Evolutionary conservation across 2,329 filamentous ascomycete genomes (phyloP), one percentile per base, ranked within the genome.

Genomic region (Fusarium sp.): DNA sequence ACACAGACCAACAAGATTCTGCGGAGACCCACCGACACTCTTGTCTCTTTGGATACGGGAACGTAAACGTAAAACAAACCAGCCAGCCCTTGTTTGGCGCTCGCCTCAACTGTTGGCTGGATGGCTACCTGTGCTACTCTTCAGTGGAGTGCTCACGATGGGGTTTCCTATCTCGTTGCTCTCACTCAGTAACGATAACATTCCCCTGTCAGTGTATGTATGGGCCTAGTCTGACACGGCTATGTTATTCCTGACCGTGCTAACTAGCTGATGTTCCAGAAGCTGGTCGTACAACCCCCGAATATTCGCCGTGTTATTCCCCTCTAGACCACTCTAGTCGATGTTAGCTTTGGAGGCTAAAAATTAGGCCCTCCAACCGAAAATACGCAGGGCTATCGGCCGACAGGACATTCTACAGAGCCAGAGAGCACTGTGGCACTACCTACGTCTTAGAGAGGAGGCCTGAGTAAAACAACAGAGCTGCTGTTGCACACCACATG

Each of bases 101-200:
- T 26, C 41, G n/a, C 38, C 41, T 35, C 26, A 31, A 39, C 28
- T 36, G 26, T 66, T 47, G 47, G 47, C 31, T 52, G 20, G 45
- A 36, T 51, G 56, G 52, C 44, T 38, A 51, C 33, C 22, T 38
- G 55, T 67, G 39, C 45, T 49, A 51, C 33, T 59, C 26, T 56
- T 33, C 18, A 38, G 28, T 59, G 49, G 66, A 60, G 47, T 55
- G 44, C 42, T 35, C 45, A 31, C 54, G 55, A 57, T 47, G 33
- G 26, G 42, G 49, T 57, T 71, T 52, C 67, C 49, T 71, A 22
- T 71, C 60, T 71, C 36, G 67, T 54, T 42, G 13, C 38, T 54
- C 24, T n/a, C 52, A 36, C 39, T 39, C 39, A 24, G 41, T 22
- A 47, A 45, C 28, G 58, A 48, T 66, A 51, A 47, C 22, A 66